Conservation (phyloP, 805 yeast species). For the Schwanniomyces vanrijiae region DNA sequence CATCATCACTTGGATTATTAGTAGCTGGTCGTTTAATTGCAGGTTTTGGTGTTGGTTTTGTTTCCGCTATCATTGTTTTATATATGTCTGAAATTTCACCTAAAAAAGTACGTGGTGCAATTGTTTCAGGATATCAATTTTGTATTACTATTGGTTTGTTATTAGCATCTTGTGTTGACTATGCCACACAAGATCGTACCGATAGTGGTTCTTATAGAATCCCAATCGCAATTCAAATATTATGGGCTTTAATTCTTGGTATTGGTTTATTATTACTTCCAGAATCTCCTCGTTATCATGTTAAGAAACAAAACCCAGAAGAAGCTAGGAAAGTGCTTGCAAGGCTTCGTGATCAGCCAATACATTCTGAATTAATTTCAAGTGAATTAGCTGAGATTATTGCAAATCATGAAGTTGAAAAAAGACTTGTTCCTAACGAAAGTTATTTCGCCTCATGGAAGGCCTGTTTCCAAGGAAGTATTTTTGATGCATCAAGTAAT, state of each 20-base stretch:
- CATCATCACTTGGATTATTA: slow-evolving; percentile 34
- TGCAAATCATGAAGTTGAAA: slow-evolving; percentile 20
- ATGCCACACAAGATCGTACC: slow-evolving; percentile 31
- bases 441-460: slow-evolving; percentile 23
- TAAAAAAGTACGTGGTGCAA: slow-evolving; percentile 45
- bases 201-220: slow-evolving; percentile 42
- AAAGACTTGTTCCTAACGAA: slow-evolving; percentile 16
- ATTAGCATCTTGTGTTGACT: slow-evolving; percentile 38
- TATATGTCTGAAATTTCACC: slow-evolving; percentile 43
- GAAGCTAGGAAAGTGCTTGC: slow-evolving; percentile 28
- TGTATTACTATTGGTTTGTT: slow-evolving; percentile 40
- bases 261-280: slow-evolving; percentile 36
- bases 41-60: slow-evolving; percentile 43
- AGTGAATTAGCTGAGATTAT: slow-evolving; percentile 17
- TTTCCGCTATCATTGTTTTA: slow-evolving; percentile 40
- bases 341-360: slow-evolving; percentile 25
- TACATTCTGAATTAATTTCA: slow-evolving; percentile 16
- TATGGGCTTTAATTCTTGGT: slow-evolving; percentile 34
- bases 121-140: slow-evolving; percentile 40
- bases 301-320: slow-evolving; percentile 23
- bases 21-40: slow-evolving; percentile 40
- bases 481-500: slow-evolving; percentile 31
- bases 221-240: slow-evolving; percentile 40
- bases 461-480: slow-evolving; percentile 29
- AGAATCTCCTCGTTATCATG: slow-evolving; percentile 47